A percentile compares a stretch with the other conserved stretches of the same genome.
These are phyloP conservation scores for Ceratobasidium sp. DNA, from an alignment of 1,284 basidiomycete species.

Conservation along the genomic window DNA sequence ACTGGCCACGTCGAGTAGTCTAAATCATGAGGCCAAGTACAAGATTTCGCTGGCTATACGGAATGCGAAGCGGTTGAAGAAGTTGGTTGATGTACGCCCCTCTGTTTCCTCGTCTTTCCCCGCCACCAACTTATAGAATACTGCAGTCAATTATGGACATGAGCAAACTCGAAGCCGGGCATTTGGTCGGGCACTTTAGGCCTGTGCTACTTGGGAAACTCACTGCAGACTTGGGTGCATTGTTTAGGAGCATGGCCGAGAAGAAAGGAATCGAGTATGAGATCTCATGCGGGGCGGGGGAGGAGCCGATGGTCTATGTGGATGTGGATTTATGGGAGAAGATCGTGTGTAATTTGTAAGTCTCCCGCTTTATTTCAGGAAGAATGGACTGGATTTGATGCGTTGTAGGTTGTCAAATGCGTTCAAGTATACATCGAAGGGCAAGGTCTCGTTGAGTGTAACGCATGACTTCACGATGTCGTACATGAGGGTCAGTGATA, in stretches of 20 bases:
- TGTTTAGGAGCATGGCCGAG: conserved; percentile 56
- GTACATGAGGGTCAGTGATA: conserved; percentile 53
- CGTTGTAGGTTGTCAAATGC: conserved; percentile 54
- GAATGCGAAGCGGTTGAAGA: conserved; percentile 54
- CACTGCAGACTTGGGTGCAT: conserved; percentile 54
- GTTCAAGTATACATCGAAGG: conserved; percentile 55
- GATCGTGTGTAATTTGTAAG: conserved; percentile 51
- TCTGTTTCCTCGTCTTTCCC: conserved; percentile 52
- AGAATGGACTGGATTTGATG: not conserved
- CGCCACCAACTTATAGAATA: not conserved
- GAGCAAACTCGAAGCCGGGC: conserved; percentile 41
- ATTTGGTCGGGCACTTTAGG: conserved; percentile 51
- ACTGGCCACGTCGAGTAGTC: conserved; percentile 23
- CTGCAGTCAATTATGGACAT: conserved; percentile 36
- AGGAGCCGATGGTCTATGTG: conserved; percentile 51
- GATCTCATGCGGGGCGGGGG: conserved; percentile 49
- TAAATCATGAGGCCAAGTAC: conserved; percentile 50
- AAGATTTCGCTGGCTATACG: conserved; percentile 53
- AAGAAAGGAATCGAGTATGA: conserved; percentile 51
- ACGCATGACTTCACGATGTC: conserved; percentile 46
- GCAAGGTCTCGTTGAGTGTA: conserved; percentile 51
- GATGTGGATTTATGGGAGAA: conserved; percentile 56
- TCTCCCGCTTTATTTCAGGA: not conserved
- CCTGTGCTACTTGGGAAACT: conserved; percentile 53
- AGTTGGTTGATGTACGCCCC: conserved; percentile 53